Conservation (phyloP, 495 filamentous ascomycete species). For the Aspergillus saccharolyticus region DNA sequence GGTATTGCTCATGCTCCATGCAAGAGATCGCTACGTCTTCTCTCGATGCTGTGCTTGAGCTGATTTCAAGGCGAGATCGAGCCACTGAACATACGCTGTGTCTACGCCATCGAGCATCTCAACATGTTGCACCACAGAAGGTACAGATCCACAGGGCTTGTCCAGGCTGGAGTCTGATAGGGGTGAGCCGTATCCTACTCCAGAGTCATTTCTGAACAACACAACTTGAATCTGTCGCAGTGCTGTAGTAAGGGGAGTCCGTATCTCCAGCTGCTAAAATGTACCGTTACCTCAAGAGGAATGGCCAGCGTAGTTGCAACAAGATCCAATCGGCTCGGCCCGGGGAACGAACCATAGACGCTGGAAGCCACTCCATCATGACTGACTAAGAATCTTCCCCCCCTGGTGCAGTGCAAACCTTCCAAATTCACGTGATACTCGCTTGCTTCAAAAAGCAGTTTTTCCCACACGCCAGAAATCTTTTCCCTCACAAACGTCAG, state of each 20-base stretch:
- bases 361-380: background rate
- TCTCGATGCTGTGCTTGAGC: background rate
- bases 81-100: background rate
- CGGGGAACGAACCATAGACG: background rate
- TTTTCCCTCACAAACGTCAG: background rate
- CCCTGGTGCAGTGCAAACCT: background rate
- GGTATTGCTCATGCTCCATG: background rate
- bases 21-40: background rate
- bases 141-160: background rate
- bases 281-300: background rate
- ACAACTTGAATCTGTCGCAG: too few relatives aligned
- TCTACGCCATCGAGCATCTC: background rate
- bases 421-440: background rate
- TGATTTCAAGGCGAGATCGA: background rate
- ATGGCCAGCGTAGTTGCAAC: background rate
- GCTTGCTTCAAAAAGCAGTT: background rate
- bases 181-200: background rate
- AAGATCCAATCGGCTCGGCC: conserved; percentile 2
- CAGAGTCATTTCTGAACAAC: background rate
- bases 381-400: background rate
- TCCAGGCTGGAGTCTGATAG: background rate
- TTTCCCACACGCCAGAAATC: background rate
- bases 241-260: too few relatives aligned
- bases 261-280: background rate
- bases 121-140: background rate